Evolutionary conservation across 2,329 filamentous ascomycete species (phyloP).

Genomic region (Aspergillus sp.): DNA sequence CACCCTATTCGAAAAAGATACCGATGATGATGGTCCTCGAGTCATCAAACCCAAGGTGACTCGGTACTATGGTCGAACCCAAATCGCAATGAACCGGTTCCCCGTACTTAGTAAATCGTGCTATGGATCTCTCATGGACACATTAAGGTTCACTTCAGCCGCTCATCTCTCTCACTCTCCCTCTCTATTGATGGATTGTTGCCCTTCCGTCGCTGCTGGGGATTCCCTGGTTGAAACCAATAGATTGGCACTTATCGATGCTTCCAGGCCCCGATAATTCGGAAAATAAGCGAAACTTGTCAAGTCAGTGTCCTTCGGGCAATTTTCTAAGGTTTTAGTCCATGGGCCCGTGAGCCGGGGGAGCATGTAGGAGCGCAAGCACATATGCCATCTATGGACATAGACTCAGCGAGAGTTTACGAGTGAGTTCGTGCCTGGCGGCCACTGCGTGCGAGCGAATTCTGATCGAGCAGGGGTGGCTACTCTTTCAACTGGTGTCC

Average conservation of each 20-base stretch:
- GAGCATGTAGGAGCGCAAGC: background rate
- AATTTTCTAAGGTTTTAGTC: constrained; percentile 11
- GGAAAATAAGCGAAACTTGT: constrained; percentile 21
- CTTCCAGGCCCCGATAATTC: constrained; percentile 18
- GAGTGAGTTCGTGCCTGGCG: constrained; percentile 21
- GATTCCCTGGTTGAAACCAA: constrained; percentile 9
- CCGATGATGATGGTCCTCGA: background rate
- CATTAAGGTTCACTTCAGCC: constrained; percentile 16
- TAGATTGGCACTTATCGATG: constrained; percentile 12
- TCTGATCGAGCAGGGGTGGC: constrained; percentile 13
- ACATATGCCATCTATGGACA: constrained; percentile 6
- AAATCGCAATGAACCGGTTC: constrained; percentile 1
- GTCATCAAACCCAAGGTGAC: background rate
- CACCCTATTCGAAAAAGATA: background rate
- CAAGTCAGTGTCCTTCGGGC: constrained; percentile 13
- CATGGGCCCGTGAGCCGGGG: constrained; percentile 9
- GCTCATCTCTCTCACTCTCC: background rate
- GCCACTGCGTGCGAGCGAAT: constrained; percentile 14
- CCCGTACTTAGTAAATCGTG: constrained; percentile 2
- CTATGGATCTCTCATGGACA: background rate
- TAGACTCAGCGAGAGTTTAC: constrained; percentile 1
- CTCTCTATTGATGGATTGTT: constrained; percentile 1
- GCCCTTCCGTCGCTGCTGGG: constrained; percentile 7
- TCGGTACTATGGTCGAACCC: background rate
- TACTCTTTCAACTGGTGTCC: constrained; percentile 5